phyloP scores from a whole-genome alignment of 2,329 filamentous ascomycete genomes.

The Pleoardoris graminearum region DNA sequence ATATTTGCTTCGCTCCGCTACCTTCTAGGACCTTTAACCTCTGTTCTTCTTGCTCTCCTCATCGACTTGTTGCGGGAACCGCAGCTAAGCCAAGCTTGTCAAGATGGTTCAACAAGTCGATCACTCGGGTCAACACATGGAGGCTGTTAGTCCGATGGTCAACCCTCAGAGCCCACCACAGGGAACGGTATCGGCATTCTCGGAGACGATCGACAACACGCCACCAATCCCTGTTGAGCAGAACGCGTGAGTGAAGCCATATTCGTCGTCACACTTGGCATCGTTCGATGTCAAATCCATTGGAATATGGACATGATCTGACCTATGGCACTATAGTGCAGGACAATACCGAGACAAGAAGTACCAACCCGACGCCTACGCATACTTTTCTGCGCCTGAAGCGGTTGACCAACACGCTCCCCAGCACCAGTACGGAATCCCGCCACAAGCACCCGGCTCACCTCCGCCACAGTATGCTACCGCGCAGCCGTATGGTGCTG shows the following conservation, averaged over 20 bases:
- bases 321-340: not conserved
- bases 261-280: not conserved
- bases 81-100: conserved; percentile 1
- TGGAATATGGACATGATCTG: not conserved
- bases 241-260: conserved; percentile 1
- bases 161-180: conserved; percentile 2
- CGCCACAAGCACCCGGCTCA: conserved; percentile 5
- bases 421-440: conserved; percentile 7
- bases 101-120: conserved; percentile 1
- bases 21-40: not conserved
- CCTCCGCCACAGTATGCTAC: conserved; percentile 5
- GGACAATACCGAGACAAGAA: conserved; percentile 8
- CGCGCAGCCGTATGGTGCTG: not conserved
- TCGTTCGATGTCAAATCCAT: not conserved
- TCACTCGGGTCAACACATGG: conserved; percentile 3
- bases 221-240: conserved; percentile 12
- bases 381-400: conserved; percentile 14
- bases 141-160: conserved; percentile 8
- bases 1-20: conserved; percentile 1
- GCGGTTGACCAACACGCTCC: conserved; percentile 10
- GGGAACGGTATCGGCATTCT: conserved; percentile 6
- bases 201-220: conserved; percentile 13
- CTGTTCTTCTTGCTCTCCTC: not conserved
- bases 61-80: not conserved
- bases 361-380: conserved; percentile 5